Conservation (phyloP, 2,329 filamentous ascomycete genomes). For the Fusarium phyllophilum region DNA sequence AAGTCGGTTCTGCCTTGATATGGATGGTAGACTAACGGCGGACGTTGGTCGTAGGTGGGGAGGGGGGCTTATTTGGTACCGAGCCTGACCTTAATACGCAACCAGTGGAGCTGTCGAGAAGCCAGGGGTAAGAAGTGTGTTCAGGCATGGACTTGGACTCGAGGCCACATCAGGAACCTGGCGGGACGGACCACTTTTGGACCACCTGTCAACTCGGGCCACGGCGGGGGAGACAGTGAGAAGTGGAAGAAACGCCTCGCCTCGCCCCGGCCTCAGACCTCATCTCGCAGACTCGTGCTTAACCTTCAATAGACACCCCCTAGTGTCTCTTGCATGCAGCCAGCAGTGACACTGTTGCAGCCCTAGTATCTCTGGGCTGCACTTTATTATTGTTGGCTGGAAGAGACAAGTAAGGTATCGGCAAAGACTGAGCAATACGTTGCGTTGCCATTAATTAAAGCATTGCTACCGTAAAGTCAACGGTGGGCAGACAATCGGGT, state of each 20-base stretch:
- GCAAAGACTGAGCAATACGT: conserved; percentile 6
- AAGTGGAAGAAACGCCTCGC: conserved; percentile 40
- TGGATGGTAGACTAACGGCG: conserved; percentile 35
- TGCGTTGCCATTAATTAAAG: conserved; percentile 5
- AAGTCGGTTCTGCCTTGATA: conserved; percentile 39
- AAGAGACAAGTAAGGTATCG: conserved; percentile 14
- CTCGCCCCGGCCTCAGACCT: conserved; percentile 37
- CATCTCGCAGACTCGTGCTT: conserved; percentile 16
- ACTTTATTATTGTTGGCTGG: conserved; percentile 32
- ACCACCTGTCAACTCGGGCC: conserved; percentile 45
- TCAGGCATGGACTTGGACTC: conserved; percentile 27
- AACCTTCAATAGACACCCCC: conserved; percentile 36
- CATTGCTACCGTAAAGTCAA: conserved; percentile 23
- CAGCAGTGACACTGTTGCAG: conserved; percentile 30
- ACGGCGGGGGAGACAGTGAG: conserved; percentile 35
- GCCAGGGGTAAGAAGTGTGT: conserved; percentile 35
- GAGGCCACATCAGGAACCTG: conserved; percentile 39
- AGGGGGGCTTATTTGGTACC: conserved; percentile 43
- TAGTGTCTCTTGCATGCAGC: conserved; percentile 29
- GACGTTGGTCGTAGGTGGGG: conserved; percentile 38
- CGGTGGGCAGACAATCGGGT: conserved; percentile 30
- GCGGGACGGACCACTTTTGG: conserved; percentile 39
- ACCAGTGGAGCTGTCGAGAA: conserved; percentile 38
- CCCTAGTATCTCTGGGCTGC: conserved; percentile 22
- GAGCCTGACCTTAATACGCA: conserved; percentile 44